Conservation (phyloP, 2,329 filamentous ascomycete genomes). For the Claviceps sp. region DNA sequence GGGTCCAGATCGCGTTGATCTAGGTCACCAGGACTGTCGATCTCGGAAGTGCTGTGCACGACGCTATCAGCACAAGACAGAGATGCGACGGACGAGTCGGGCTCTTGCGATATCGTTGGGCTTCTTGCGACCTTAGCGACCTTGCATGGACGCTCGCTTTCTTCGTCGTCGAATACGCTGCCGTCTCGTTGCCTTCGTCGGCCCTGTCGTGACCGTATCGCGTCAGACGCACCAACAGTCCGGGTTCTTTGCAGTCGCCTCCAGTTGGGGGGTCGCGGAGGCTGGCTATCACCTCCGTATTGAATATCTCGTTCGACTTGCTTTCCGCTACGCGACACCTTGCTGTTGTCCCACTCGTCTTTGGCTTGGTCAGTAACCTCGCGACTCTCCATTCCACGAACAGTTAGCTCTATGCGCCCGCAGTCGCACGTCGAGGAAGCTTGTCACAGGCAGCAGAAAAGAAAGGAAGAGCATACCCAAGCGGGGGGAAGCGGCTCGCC, state of each 20-base stretch:
- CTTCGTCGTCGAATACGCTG: constrained; percentile 8
- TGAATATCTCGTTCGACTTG: constrained; percentile 2
- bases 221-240: neutral
- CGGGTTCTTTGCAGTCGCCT: constrained; percentile 9
- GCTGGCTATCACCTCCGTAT: constrained; percentile 12
- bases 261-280: constrained; percentile 17
- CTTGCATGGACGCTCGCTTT: constrained; percentile 11
- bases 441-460: neutral
- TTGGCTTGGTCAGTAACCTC: constrained; percentile 20
- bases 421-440: neutral
- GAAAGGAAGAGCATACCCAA: constrained; percentile 17
- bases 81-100: constrained; percentile 17
- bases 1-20: neutral
- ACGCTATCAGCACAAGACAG: constrained; percentile 12
- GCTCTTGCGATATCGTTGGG: constrained; percentile 16
- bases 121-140: constrained; percentile 10
- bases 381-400: constrained; percentile 9
- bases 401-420: constrained; percentile 10
- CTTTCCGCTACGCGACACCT: constrained; percentile 7
- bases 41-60: constrained; percentile 7
- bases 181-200: neutral
- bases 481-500: constrained; percentile 19
- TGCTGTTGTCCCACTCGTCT: constrained; percentile 20
- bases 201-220: neutral
- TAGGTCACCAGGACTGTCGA: constrained; percentile 1